These are phyloP conservation scores for Zygotorulaspora danielsina DNA, from an alignment of 805 yeast species.

Conservation along the genomic window DNA sequence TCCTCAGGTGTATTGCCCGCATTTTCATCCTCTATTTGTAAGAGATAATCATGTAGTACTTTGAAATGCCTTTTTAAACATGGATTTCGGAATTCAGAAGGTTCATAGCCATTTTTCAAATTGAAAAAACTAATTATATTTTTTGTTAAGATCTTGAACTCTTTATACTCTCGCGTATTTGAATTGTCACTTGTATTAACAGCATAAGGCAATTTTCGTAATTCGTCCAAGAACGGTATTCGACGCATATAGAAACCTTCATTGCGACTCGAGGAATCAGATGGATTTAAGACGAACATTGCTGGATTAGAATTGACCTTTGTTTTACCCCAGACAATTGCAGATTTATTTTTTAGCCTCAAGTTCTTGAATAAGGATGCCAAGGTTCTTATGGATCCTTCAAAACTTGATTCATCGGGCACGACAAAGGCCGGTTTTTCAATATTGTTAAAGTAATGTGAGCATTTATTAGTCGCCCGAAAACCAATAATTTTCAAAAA, in stretches of 20 bases:
- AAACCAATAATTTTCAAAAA: slow-evolving; percentile 67
- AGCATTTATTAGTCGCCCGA: slow-evolving; percentile 41
- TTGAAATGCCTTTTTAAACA: slow-evolving; percentile 62
- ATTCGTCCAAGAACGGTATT: slow-evolving; percentile 72
- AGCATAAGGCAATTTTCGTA: slow-evolving; percentile 57
- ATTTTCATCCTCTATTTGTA: slow-evolving; percentile 47
- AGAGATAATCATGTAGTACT: slow-evolving; percentile 56
- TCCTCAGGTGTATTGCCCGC: slow-evolving; percentile 19
- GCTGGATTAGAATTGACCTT: slow-evolving; percentile 52
- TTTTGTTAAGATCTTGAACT: slow-evolving; percentile 24
- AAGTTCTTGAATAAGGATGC: slow-evolving; percentile 63
- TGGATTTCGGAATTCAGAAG: slow-evolving; percentile 61
- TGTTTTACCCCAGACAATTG: slow-evolving; percentile 67
- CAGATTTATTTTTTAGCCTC: slow-evolving; percentile 48
- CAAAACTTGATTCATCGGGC: slow-evolving; percentile 56
- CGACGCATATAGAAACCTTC: slow-evolving; percentile 69
- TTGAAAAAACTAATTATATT: slow-evolving; percentile 40
- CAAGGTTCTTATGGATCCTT: slow-evolving; percentile 64
- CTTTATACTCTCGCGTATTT: slow-evolving; percentile 21
- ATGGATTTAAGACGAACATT: slow-evolving; percentile 58
- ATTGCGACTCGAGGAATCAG: slow-evolving; percentile 37
- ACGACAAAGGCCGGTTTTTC: slow-evolving; percentile 58
- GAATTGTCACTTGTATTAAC: slow-evolving; percentile 8
- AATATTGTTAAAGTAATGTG: slow-evolving; percentile 49
- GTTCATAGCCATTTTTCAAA: slow-evolving; percentile 48